These are phyloP conservation scores for Hypoxylon trugodes DNA, from an alignment of 495 filamentous ascomycete genomes.

Conservation along the genomic window DNA sequence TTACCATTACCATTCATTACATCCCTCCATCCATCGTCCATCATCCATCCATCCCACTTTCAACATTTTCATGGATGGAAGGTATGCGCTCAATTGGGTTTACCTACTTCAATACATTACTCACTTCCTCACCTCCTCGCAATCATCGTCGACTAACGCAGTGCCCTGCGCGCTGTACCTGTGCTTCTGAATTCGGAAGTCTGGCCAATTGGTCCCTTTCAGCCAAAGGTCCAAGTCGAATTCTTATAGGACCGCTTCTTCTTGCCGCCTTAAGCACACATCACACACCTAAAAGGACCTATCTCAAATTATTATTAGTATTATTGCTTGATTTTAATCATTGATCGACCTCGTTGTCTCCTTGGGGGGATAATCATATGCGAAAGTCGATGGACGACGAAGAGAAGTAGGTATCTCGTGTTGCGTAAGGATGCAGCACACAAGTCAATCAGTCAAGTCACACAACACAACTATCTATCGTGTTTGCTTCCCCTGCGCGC, in stretches of 20 bases:
- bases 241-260: conserved; percentile 37
- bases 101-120: conserved; percentile 14
- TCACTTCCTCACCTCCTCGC: conserved; percentile 11
- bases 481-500: too few species aligned
- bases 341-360: conserved; percentile 28
- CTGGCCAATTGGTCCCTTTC: conserved; percentile 40
- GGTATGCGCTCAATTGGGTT: conserved; percentile 27
- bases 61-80: too few species aligned
- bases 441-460: too few species aligned
- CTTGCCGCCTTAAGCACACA: conserved; percentile 43
- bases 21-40: too few species aligned
- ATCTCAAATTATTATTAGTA: conserved; percentile 28
- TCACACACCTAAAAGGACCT: conserved; percentile 35
- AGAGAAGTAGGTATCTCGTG: neutral
- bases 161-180: too few species aligned
- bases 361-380: conserved; percentile 35
- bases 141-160: conserved; percentile 18
- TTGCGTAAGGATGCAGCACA: neutral
- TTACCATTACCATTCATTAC: too few species aligned
- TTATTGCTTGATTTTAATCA: too few species aligned
- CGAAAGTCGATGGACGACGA: conserved; percentile 14
- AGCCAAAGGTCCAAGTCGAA: conserved; percentile 23
- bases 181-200: conserved; percentile 26
- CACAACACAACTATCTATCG: conserved; percentile 33
- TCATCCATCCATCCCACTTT: too few species aligned